These are phyloP conservation scores for Ogataea angusta DNA, from an alignment of 805 yeast genomes.

Conservation along the genomic window DNA sequence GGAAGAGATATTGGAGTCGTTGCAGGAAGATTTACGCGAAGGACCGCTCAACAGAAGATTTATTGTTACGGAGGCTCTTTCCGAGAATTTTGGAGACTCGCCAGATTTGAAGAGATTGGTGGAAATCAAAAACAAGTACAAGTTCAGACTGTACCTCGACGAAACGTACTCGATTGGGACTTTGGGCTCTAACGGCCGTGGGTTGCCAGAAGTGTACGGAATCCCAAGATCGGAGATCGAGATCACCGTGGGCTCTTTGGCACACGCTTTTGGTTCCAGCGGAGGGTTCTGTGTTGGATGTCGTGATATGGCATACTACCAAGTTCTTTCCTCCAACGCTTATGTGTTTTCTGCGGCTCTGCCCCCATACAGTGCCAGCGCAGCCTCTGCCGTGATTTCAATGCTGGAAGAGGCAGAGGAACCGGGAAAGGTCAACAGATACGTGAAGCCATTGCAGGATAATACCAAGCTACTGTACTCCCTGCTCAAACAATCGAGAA, in stretches of 20 bases:
- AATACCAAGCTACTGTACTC: constrained; percentile 41
- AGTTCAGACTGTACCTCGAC: constrained; percentile 83
- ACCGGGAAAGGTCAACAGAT: constrained; percentile 35
- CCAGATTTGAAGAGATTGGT: constrained; percentile 67
- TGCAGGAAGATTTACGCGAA: constrained; percentile 55
- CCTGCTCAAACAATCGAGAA: constrained; percentile 38
- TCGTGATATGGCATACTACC: constrained; percentile 80
- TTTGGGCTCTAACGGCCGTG: constrained; percentile 81
- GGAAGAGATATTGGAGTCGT: constrained; percentile 60
- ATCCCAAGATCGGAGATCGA: constrained; percentile 73
- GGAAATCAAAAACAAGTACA: constrained; percentile 73
- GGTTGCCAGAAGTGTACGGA: constrained; percentile 70
- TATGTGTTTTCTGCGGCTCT: constrained; percentile 92
- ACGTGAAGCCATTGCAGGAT: constrained; percentile 37
- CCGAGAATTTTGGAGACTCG: constrained; percentile 76
- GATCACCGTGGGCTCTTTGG: constrained; percentile 84
- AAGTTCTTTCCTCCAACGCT: constrained; percentile 84
- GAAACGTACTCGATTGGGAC: constrained; percentile 86
- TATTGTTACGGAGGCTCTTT: constrained; percentile 88
- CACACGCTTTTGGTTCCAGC: constrained; percentile 73
- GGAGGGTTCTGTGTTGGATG: constrained; percentile 96
- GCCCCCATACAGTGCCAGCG: constrained; percentile 85
- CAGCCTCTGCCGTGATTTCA: constrained; percentile 47
- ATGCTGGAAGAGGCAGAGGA: constrained; percentile 40
- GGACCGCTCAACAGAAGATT: constrained; percentile 87